These are phyloP conservation scores for Staphylotrichum tortipilum DNA, from an alignment of 495 filamentous ascomycete species.

Conservation along the genomic window DNA sequence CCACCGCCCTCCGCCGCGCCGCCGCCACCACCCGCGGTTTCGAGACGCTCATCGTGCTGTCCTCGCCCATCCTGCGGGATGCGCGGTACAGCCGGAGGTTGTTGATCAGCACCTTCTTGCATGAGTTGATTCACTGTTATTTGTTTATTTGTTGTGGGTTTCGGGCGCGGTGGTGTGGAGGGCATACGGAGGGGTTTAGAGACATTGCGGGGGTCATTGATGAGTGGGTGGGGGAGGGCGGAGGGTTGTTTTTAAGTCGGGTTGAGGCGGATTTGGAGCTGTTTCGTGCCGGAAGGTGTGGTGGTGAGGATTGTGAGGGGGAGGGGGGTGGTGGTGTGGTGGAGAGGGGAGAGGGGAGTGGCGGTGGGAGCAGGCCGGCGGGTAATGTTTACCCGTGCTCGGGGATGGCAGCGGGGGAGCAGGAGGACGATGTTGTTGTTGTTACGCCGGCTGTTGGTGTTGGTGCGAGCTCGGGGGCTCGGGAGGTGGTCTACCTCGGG, in stretches of 20 bases:
- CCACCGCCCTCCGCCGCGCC: slow-evolving; percentile 41
- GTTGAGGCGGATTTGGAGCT: slow-evolving; percentile 46
- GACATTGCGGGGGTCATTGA: slow-evolving; percentile 44
- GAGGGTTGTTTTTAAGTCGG: slow-evolving; percentile 38
- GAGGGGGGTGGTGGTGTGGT: neutral
- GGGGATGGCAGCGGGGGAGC: slow-evolving; percentile 15
- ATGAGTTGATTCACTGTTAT: slow-evolving; percentile 51
- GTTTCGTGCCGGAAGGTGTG: too few relatives aligned
- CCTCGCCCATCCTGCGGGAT: slow-evolving; percentile 39
- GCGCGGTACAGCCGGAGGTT: slow-evolving; percentile 41
- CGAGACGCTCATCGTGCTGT: slow-evolving; percentile 49
- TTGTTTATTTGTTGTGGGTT: slow-evolving; percentile 49
- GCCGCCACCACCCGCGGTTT: slow-evolving; percentile 31
- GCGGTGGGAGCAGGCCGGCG: neutral
- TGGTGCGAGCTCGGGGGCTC: neutral
- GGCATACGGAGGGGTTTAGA: slow-evolving; percentile 45
- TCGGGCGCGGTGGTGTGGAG: slow-evolving; percentile 36
- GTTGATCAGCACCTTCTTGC: slow-evolving; percentile 49
- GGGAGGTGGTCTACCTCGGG: neutral
- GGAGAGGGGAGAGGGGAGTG: neutral
- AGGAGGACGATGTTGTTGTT: neutral
- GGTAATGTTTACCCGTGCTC: slow-evolving; percentile 19
- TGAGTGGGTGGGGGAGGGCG: slow-evolving; percentile 41
- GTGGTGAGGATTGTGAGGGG: too few relatives aligned
- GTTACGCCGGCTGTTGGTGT: neutral